Evolutionary conservation across 2,329 filamentous ascomycete genomes (phyloP).

Genomic region (Beauveria brongniartii): DNA sequence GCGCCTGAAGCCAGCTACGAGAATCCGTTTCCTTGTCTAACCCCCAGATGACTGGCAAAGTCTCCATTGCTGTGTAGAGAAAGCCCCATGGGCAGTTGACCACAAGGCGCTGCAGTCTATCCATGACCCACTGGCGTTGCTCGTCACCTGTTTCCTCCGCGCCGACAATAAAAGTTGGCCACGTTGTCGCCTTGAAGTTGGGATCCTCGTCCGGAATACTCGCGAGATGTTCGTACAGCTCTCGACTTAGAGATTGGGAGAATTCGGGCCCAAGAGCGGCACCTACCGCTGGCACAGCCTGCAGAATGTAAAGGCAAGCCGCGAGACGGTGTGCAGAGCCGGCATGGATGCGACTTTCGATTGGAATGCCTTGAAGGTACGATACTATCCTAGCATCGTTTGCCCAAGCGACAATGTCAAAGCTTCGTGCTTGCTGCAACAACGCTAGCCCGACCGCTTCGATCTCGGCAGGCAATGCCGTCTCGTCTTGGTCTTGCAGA

Average conservation of each 20-base stretch:
- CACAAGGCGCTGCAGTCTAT: constrained; percentile 33
- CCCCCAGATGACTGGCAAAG: constrained; percentile 36
- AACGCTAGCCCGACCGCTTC: constrained; percentile 26
- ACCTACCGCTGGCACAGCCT: constrained; percentile 27
- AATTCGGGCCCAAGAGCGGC: constrained; percentile 21
- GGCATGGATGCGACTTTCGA: constrained; percentile 31
- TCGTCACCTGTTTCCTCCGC: constrained; percentile 37
- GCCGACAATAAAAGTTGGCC: constrained; percentile 49
- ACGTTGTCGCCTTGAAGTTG: constrained; percentile 48
- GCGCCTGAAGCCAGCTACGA: constrained; percentile 35
- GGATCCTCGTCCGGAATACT: constrained; percentile 39
- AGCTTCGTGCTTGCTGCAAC: constrained; percentile 28
- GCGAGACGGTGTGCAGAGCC: constrained; percentile 36
- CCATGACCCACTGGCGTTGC: constrained; percentile 40
- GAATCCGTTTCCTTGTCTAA: constrained; percentile 23
- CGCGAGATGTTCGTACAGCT: constrained; percentile 39
- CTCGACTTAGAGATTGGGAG: constrained; percentile 30
- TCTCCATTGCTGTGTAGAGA: constrained; percentile 37
- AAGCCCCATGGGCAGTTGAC: constrained; percentile 40
- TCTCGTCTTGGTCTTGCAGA: constrained; percentile 16
- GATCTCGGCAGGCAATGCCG: constrained; percentile 21
- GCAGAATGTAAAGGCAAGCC: constrained; percentile 37
- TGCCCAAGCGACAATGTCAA: constrained; percentile 36
- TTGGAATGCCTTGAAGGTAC: constrained; percentile 24
- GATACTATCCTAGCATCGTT: constrained; percentile 26